Base-by-base conservation (phyloP, 495 filamentous ascomycete species). In the Hypoxylon trugodes region DNA sequence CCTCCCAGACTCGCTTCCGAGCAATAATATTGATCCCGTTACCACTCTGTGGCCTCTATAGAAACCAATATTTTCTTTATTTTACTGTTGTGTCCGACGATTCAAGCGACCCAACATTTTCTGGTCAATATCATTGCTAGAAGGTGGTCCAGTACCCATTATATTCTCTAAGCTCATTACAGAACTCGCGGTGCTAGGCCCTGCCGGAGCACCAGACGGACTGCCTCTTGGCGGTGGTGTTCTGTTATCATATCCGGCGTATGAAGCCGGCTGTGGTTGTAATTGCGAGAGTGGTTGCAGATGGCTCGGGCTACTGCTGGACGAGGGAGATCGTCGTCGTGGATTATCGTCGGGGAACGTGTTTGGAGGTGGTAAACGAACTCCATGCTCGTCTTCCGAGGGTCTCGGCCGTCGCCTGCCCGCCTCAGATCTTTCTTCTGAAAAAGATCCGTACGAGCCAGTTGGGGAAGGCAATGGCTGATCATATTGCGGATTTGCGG, bases 81-180 rank as follows among this genome's bases (percentile, higher is more conserved):
- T n/a, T 25, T 16, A 26, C 10, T 54, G 26, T 13, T 58, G 19
- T n/a, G 61, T 46, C 32, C 61, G 61, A 10, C 69, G 59, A 63
- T 74, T 71, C 3, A 75, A 43, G 13, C 71, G 67, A 4, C 73
- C 75, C 13, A 82, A 61, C 80, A 82, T 82, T 53, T 61, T 74
- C 18, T 68, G 69, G 50, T 82, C 80, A 25, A 82, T 81, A 19
- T 76, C 69, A 37, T 68, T 63, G 36, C 21, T 58, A 21, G 72
- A 51, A 40, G 47, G 45, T 46, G 65, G 45, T 32, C 55, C 57
- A 25, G 69, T 64, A 21, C 62, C 68, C 61, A 82, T 74, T 43
- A 82, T 63, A 25, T 77, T 76, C 28, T 74, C 72, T 1, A 82
- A 35, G 53, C 78, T 81, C 80, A 82, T 82, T 0, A 77, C 72